Base-by-base conservation (phyloP, 2,329 filamentous ascomycete genomes). In the Pleoardoris graminearum region DNA sequence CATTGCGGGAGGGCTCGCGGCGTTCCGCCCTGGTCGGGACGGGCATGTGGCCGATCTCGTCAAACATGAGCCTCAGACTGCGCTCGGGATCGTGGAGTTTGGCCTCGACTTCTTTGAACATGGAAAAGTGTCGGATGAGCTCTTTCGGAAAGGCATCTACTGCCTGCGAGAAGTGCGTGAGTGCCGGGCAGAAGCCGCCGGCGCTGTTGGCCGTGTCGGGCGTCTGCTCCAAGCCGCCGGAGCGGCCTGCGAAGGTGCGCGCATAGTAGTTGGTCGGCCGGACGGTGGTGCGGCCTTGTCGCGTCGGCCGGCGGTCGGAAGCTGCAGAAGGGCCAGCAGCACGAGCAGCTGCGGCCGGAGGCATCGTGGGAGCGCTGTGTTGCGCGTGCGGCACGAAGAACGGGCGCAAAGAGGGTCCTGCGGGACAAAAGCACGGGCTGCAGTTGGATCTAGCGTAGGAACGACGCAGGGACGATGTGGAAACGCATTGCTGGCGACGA, bases 21-120 rank as follows among this genome's bases (percentile, higher is more conserved):
- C 63, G 63, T 58, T 73, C 62, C 5, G 65, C 61, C 30, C 59
- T 62, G 39, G 71, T 70, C 33, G 79, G 77, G 25, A 77, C 72
- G 32, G 78, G 78, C 50, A 77, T 72, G 33, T 70, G 68, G 52
- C 76, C 72, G 35, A 89, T 85, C 48, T 81, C 81, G 55, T 86
- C 81, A 63, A 96, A 84, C 56, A 95, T 81, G 68, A 88, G 83
- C 68, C 88, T 86, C 53, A 99, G 82, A 67, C 87, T 83, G 64
- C 94, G 88, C 72, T 96, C 91, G 6, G 94, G 89, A 22, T 86
- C 86, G 75, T 92, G 94, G 59, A 96, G 89, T 77, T 99, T 99
- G 58, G 93, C 93, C 77, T 99, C 94, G 42, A 97, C 94, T 77
- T 99, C 94, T 74, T 97, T 97, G 62, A 99, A 81, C 51, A 97